Evolutionary conservation across 2,329 filamentous ascomycete genomes (phyloP).

Genomic region (Xylariales sp.): DNA sequence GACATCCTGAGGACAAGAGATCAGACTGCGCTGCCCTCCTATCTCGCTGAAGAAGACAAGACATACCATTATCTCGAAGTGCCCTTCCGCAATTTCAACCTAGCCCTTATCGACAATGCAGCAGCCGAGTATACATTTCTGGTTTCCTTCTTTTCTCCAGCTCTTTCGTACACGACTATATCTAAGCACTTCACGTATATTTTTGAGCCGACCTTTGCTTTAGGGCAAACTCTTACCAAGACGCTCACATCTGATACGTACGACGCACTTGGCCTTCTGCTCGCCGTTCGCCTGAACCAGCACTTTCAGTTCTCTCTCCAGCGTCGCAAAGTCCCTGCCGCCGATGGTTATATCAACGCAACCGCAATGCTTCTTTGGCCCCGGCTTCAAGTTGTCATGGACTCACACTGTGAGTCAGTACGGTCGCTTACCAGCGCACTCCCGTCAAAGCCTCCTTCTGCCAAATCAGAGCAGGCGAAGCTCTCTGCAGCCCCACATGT

Average conservation of each 20-base stretch:
- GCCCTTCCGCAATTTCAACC: constrained; percentile 90
- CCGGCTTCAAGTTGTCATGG: constrained; percentile 89
- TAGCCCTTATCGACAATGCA: constrained; percentile 89
- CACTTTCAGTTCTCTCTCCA: constrained; percentile 93
- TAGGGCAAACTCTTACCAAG: constrained; percentile 75
- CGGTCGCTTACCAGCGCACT: constrained; percentile 54
- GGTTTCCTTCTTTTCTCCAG: constrained; percentile 80
- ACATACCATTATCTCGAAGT: constrained; percentile 81
- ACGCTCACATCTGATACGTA: constrained; percentile 70
- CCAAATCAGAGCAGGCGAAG: constrained; percentile 49
- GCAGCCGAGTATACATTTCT: constrained; percentile 94
- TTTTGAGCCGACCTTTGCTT: constrained; percentile 83
- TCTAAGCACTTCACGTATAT: constrained; percentile 82
- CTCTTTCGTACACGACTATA: constrained; percentile 70
- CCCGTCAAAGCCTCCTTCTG: constrained; percentile 36
- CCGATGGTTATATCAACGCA: constrained; percentile 88
- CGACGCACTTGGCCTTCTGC: constrained; percentile 79
- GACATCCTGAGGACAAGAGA: constrained; percentile 74
- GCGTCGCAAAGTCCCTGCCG: constrained; percentile 80
- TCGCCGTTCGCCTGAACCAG: constrained; percentile 93
- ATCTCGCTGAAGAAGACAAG: constrained; percentile 87
- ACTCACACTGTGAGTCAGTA: constrained; percentile 85
- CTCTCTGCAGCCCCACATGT: constrained; percentile 83
- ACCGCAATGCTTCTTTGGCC: constrained; percentile 97
- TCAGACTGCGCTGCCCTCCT: constrained; percentile 75